Conservation (phyloP, 768 basidiomycete species). For the Amanita molliuscula region DNA sequence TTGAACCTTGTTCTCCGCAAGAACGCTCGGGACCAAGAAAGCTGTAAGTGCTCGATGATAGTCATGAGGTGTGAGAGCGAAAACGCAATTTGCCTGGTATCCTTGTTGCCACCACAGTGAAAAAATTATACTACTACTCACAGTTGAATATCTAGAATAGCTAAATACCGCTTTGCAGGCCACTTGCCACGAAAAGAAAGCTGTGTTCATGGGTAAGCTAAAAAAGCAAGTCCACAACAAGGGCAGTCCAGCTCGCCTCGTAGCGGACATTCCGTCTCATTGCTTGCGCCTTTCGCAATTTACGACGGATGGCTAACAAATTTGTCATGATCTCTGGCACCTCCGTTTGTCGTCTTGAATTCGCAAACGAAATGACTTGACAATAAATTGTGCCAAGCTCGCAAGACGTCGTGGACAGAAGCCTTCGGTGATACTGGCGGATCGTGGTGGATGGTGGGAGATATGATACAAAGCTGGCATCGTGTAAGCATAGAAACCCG, state of each 20-base stretch:
- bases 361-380: slow-evolving; percentile 63
- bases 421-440: slow-evolving; percentile 59
- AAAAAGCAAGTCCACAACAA: background rate
- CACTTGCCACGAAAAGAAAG: slow-evolving; percentile 70
- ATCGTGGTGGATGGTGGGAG: slow-evolving; percentile 65
- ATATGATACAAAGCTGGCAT: slow-evolving; percentile 51
- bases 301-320: slow-evolving; percentile 65
- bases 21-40: slow-evolving; percentile 70
- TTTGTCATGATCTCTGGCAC: slow-evolving; percentile 48
- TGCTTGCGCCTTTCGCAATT: slow-evolving; percentile 52
- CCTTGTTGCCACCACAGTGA: background rate
- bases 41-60: slow-evolving; percentile 61
- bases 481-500: background rate
- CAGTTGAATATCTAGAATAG: slow-evolving; percentile 59
- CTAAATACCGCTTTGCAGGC: slow-evolving; percentile 70
- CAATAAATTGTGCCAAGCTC: slow-evolving; percentile 71
- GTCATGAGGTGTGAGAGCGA: slow-evolving; percentile 67
- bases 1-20: slow-evolving; percentile 66
- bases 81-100: slow-evolving; percentile 51
- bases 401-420: slow-evolving; percentile 55
- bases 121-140: slow-evolving; percentile 19
- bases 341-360: slow-evolving; percentile 41
- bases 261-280: slow-evolving; percentile 52
- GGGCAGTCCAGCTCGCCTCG: slow-evolving; percentile 35
- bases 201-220: slow-evolving; percentile 21